A percentile compares a stretch with the other conserved stretches of the same genome.
Evolutionary conservation across 164 flowering plant genomes (phyloP).

Genomic region (Piper longum): DNA sequence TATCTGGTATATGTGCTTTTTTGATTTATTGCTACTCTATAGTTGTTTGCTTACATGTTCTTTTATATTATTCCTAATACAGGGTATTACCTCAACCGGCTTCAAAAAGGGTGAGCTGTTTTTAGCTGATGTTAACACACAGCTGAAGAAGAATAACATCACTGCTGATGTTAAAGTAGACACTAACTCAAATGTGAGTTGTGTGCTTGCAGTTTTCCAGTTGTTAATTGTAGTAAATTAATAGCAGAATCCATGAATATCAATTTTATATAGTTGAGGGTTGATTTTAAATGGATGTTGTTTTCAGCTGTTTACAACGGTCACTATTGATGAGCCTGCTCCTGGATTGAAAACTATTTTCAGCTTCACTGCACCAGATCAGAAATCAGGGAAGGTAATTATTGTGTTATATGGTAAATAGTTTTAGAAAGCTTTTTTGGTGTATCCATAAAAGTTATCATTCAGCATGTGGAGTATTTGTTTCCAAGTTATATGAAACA

Average conservation of each 20-base stretch:
- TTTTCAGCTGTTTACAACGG: slow-evolving; percentile 46
- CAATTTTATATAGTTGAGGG: background rate
- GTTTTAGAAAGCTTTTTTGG: too few species aligned
- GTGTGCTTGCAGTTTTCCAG: background rate
- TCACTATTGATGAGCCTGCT: slow-evolving; percentile 65
- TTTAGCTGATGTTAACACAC: slow-evolving; percentile 73
- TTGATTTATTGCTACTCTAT: background rate
- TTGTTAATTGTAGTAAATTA: background rate
- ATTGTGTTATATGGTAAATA: background rate
- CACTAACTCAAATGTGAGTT: slow-evolving; percentile 71
- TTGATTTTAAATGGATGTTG: background rate
- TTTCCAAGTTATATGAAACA: too few species aligned
- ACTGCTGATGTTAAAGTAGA: slow-evolving; percentile 94
- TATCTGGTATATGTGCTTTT: background rate
- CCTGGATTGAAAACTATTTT: slow-evolving; percentile 81
- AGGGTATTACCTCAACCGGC: slow-evolving; percentile 79
- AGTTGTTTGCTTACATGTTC: background rate
- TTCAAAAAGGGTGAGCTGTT: slow-evolving; percentile 71
- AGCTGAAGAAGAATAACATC: slow-evolving; percentile 72
- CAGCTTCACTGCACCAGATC: slow-evolving; percentile 61
- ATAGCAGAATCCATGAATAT: too few species aligned
- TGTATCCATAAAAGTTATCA: too few species aligned
- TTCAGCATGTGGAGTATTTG: too few species aligned
- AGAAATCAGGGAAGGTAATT: slow-evolving; percentile 72
- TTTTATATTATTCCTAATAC: background rate